phyloP scores from a whole-genome alignment of 805 yeast species.

The Sungouiella blattae region DNA sequence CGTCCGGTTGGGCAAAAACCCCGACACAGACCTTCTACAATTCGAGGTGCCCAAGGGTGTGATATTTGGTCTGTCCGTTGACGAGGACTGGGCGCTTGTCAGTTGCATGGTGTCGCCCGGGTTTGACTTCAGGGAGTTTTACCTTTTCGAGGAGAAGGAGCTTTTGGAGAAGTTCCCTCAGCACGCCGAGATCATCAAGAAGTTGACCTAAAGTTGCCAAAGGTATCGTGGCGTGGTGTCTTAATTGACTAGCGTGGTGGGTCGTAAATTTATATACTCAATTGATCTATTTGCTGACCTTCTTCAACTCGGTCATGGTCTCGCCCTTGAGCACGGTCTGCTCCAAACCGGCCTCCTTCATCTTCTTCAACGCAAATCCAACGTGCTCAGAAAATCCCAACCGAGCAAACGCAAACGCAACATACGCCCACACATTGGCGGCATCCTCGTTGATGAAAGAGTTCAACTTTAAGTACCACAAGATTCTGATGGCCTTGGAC shows the following conservation, averaged over 20 bases:
- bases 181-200: conserved; percentile 16
- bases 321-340: conserved; percentile 5
- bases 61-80: conserved; percentile 22
- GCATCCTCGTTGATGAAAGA: conserved; percentile 6
- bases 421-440: conserved; percentile 7
- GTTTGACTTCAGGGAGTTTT: conserved; percentile 21
- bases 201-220: conserved; percentile 15
- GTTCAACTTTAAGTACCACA: conserved; percentile 5
- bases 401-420: conserved; percentile 7
- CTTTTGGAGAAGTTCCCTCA: conserved; percentile 15
- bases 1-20: conserved; percentile 13
- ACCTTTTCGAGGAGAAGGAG: conserved; percentile 15
- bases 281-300: conserved; percentile 3
- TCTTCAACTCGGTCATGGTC: conserved; percentile 6
- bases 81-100: conserved; percentile 18
- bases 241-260: no score
- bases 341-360: conserved; percentile 4
- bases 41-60: conserved; percentile 20
- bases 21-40: conserved; percentile 17
- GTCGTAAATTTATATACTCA: no score
- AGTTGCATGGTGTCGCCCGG: conserved; percentile 25
- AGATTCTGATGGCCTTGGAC: conserved; percentile 3
- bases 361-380: conserved; percentile 5
- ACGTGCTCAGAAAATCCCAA: conserved; percentile 6
- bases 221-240: no score